Evolutionary conservation across 2,329 filamentous ascomycete genomes (phyloP).

Genomic region (Ceratocystis harringtonii): DNA sequence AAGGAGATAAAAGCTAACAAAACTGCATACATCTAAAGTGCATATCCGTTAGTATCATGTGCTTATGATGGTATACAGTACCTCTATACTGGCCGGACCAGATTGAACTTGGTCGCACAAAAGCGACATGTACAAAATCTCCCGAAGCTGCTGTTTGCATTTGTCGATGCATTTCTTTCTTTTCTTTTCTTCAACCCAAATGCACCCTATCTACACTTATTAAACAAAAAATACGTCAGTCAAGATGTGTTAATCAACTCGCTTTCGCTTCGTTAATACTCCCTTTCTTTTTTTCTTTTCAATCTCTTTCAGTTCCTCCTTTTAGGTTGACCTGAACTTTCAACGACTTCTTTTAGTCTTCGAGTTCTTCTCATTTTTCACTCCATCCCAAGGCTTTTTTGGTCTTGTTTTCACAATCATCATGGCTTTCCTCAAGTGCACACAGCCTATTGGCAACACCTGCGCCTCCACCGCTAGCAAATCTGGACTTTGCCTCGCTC

Average conservation of each 20-base stretch:
- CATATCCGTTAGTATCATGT: background rate
- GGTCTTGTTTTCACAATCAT: constrained; percentile 61
- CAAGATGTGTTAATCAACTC: constrained; percentile 47
- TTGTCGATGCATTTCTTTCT: background rate
- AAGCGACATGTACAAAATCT: background rate
- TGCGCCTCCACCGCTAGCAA: constrained; percentile 41
- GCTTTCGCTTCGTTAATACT: constrained; percentile 10
- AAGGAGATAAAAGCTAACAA: background rate
- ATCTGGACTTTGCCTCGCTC: constrained; percentile 71
- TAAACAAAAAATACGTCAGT: constrained; percentile 21
- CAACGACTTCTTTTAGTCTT: constrained; percentile 31
- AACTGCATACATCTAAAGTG: too few relatives aligned
- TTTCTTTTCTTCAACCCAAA: constrained; percentile 1
- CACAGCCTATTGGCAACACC: constrained; percentile 48
- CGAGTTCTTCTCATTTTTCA: constrained; percentile 45
- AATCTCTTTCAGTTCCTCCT: constrained; percentile 29
- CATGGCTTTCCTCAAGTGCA: constrained; percentile 64
- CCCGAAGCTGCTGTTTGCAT: background rate
- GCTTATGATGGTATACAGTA: background rate
- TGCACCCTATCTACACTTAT: background rate
- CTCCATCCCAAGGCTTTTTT: constrained; percentile 48
- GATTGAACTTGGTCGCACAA: background rate
- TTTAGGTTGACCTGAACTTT: constrained; percentile 53
- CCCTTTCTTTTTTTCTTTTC: background rate
- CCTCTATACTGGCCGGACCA: background rate